These are phyloP conservation scores for Anisogramma anomala DNA, from an alignment of 2,329 filamentous ascomycete genomes.

Conservation along the genomic window DNA sequence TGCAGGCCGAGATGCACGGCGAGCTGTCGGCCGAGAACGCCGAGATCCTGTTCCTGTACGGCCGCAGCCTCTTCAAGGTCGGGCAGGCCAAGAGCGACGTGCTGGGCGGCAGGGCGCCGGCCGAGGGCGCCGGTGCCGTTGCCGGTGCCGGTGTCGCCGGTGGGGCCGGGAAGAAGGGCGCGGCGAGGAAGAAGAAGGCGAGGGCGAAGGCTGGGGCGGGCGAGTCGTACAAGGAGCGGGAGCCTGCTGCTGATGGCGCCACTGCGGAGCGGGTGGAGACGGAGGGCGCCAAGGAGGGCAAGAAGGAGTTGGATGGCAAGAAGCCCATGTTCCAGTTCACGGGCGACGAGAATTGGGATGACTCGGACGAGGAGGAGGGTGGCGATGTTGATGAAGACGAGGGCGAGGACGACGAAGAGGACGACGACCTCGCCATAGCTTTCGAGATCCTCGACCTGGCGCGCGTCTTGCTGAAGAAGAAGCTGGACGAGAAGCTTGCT, in stretches of 20 bases:
- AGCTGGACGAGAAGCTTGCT: constrained; percentile 31
- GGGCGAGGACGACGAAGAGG: constrained; percentile 43
- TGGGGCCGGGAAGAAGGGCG: constrained; percentile 24
- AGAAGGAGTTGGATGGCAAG: constrained; percentile 36
- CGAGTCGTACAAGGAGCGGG: constrained; percentile 25
- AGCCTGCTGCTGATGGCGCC: constrained; percentile 24
- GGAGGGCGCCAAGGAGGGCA: constrained; percentile 28
- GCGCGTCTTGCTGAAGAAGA: constrained; percentile 51
- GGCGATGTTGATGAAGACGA: constrained; percentile 31
- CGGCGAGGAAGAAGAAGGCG: constrained; percentile 21
- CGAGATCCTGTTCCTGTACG: constrained; percentile 88
- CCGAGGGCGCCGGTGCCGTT: constrained; percentile 41
- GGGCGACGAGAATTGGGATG: constrained; percentile 87
- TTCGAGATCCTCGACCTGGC: constrained; percentile 79
- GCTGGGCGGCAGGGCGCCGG: constrained; percentile 65
- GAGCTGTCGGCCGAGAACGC: constrained; percentile 86
- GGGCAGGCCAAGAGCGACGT: constrained; percentile 93
- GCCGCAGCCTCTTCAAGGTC: constrained; percentile 84
- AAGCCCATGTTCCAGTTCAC: constrained; percentile 85
- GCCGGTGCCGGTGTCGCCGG: too few relatives aligned
- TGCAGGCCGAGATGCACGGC: constrained; percentile 85
- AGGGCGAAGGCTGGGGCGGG: background rate
- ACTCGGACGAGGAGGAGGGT: constrained; percentile 54
- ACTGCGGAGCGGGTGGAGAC: constrained; percentile 33
- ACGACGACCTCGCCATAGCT: constrained; percentile 65